Percentiles rank a stretch among this genome's conserved stretches.
Evolutionary conservation across 495 filamentous ascomycete genomes (phyloP).

Genomic region (Penicillium paradoxum): DNA sequence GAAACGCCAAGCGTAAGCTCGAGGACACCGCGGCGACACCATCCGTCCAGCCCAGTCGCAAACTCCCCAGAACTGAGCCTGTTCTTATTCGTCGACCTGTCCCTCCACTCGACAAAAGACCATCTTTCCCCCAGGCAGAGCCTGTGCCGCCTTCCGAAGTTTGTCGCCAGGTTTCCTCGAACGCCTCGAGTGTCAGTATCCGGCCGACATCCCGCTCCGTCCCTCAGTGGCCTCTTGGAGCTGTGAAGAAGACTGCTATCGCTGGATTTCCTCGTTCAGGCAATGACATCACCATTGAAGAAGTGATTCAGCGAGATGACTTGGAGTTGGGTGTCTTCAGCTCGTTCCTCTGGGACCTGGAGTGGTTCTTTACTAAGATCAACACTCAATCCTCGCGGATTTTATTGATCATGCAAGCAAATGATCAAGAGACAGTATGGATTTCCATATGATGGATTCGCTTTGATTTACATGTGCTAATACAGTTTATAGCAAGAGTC

Average conservation of each 20-base stretch:
- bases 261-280: constrained; percentile 47
- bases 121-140: background rate
- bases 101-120: too few species aligned
- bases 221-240: constrained; percentile 63
- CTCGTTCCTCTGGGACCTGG: constrained; percentile 79
- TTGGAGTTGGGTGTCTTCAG: constrained; percentile 76
- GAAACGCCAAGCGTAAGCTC: constrained; percentile 59
- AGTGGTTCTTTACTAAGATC: constrained; percentile 65
- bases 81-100: background rate
- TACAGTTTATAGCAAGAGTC: constrained; percentile 23
- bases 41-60: constrained; percentile 1
- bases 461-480: background rate
- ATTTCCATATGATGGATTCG: background rate
- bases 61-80: constrained; percentile 2
- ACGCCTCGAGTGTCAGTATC: background rate
- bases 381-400: constrained; percentile 49
- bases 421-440: constrained; percentile 50
- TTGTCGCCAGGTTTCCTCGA: constrained; percentile 1
- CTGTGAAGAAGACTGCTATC: constrained; percentile 79
- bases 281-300: constrained; percentile 85
- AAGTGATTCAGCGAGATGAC: constrained; percentile 69
- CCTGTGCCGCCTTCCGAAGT: background rate
- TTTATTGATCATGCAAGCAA: constrained; percentile 66
- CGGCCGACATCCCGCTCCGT: constrained; percentile 20
- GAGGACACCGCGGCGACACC: constrained; percentile 10